A percentile compares a stretch with the other conserved stretches of the same genome.
Evolutionary conservation across 352 stramenopile genomes (phyloP).

Genomic region (Pythium apleroticum): DNA sequence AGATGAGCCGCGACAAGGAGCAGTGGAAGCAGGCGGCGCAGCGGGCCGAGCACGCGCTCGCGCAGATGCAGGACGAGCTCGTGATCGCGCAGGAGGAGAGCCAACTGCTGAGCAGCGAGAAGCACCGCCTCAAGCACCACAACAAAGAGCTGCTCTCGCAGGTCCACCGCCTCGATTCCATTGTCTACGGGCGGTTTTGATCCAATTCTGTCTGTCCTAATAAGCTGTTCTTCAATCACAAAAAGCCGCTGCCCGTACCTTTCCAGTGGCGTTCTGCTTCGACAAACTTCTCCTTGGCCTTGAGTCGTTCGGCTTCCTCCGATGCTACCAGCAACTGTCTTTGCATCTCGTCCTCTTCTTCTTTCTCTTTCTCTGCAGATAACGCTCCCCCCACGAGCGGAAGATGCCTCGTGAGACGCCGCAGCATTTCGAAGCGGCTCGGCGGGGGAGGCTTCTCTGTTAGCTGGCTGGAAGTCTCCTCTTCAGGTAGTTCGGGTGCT

Average conservation of each 20-base stretch:
- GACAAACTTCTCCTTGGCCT: neutral
- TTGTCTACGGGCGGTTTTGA: conserved; percentile 79
- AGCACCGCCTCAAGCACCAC: conserved; percentile 57
- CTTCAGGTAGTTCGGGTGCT: neutral
- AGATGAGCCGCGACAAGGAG: conserved; percentile 46
- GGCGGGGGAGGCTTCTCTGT: neutral
- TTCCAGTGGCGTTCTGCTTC: conserved; percentile 46
- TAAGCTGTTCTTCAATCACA: neutral
- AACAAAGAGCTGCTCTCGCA: conserved; percentile 74
- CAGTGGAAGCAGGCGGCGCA: conserved; percentile 58
- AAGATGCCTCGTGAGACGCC: conserved; percentile 19
- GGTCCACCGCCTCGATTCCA: conserved; percentile 70
- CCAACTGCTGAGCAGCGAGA: conserved; percentile 58
- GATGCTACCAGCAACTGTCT: neutral
- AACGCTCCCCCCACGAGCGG: neutral
- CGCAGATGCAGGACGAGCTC: conserved; percentile 62
- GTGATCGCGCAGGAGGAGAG: conserved; percentile 62
- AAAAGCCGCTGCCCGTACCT: conserved; percentile 37
- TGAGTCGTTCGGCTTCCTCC: conserved; percentile 31
- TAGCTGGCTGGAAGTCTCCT: neutral
- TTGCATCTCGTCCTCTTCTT: conserved; percentile 6
- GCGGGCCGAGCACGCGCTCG: conserved; percentile 39
- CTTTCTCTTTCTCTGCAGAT: neutral
- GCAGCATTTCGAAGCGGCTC: conserved; percentile 23
- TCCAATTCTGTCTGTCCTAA: neutral